phyloP scores from a whole-genome alignment of 331 rosid genomes.

The Malus hybrid region DNA sequence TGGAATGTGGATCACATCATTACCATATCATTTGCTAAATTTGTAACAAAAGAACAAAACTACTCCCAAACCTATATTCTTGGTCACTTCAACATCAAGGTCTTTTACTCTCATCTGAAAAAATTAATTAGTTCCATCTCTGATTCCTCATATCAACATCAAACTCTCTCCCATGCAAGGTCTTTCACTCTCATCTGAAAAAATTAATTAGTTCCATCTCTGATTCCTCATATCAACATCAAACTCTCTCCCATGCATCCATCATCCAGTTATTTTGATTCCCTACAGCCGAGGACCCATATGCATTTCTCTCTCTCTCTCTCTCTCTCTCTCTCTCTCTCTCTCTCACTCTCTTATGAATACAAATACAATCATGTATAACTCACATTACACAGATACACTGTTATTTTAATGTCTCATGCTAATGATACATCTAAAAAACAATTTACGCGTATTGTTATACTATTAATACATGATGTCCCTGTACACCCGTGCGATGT shows the following conservation, averaged over 20 bases:
- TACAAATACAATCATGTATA: neutral
- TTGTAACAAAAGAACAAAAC: slow-evolving; percentile 52
- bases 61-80: slow-evolving; percentile 41
- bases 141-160: slow-evolving; percentile 26
- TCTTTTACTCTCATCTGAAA: neutral
- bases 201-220: neutral
- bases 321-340: no score
- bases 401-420: no score
- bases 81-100: slow-evolving; percentile 42
- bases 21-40: slow-evolving; percentile 15
- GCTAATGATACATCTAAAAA: no score
- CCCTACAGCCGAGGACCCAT: slow-evolving; percentile 15
- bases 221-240: slow-evolving; percentile 26
- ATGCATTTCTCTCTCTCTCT: no score
- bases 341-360: neutral
- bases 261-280: slow-evolving; percentile 2
- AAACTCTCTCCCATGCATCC: slow-evolving; percentile 27
- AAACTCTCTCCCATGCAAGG: slow-evolving; percentile 24
- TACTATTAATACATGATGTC: no score
- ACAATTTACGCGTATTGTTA: no score
- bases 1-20: slow-evolving; percentile 20
- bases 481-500: no score
- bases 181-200: neutral
- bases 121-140: neutral
- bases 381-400: neutral